Base-by-base conservation (phyloP, 2,329 filamentous ascomycete species). In the Teratosphaeria nubilosa region DNA sequence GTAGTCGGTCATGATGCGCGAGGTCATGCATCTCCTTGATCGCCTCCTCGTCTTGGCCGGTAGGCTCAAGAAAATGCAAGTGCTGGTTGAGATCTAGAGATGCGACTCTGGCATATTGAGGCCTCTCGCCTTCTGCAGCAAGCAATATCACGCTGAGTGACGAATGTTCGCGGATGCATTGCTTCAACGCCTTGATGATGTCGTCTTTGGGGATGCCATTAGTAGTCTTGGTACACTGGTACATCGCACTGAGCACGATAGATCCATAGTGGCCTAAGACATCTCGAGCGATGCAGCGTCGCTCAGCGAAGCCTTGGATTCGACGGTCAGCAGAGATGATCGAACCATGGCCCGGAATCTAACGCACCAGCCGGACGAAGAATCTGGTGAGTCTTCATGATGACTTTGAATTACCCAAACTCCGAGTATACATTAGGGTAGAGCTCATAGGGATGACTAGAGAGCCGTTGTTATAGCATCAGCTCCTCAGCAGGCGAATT, bases 241-340 rank as follows among this genome's bases (percentile, higher is more conserved):
- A 77, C 13, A 69, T 59, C 11, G 68, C 74, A 22, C 69, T 72
- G 1, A 76, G 65, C 32, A 75, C 64, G 22, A 78, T 65, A 2
- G 68, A 71, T 54, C 75, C 68, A 63, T 78, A 77, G 57, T 72
- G 71, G 1, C 71, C 73, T 5, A 76, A 65, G 30, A 71, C 66
- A 59, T 78, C 74, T 25, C 76, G 68, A 22, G 66, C 69, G 51
- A 77, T 76, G 37, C 69, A 74, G 7, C 76, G 72, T 25, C 66
- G 70, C 61, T 78, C 76, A 57, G 73, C 74, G 7, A 71, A 69
- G 51, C 73, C 74, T 76, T 48, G 41, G n/a, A 48, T 11, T 41
- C 5, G 10, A 20, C 41, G 20, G 41, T 48, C n/a, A 48, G 41
- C 41, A 48, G n/a, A 7, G n/a, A 20, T 10, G 9, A 7, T 24